These are phyloP conservation scores for Pseudozyma sp. DNA, from an alignment of 1,284 basidiomycete genomes.

Conservation along the genomic window DNA sequence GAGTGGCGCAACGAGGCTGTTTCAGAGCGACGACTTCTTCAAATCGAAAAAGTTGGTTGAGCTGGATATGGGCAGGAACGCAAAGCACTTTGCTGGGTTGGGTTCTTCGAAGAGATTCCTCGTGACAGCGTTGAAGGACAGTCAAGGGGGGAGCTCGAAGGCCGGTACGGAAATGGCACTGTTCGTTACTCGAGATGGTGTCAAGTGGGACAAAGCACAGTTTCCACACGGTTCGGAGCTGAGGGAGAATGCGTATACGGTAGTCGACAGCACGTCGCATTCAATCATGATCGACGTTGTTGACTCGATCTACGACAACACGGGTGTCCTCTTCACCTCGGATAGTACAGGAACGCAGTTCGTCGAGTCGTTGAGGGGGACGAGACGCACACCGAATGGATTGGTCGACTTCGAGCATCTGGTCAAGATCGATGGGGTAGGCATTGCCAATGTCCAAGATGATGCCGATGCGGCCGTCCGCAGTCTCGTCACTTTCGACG, in stretches of 20 bases:
- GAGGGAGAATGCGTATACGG: conserved; percentile 91
- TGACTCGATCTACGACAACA: conserved; percentile 72
- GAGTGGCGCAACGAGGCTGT: conserved; percentile 48
- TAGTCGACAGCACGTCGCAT: conserved; percentile 91
- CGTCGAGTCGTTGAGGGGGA: conserved; percentile 88
- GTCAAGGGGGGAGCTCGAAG: conserved; percentile 33
- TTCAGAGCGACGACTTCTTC: conserved; percentile 65
- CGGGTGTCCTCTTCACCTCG: conserved; percentile 92
- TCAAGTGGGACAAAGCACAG: conserved; percentile 59
- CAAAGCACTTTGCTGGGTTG: conserved; percentile 62
- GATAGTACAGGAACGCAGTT: conserved; percentile 96
- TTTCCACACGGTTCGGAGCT: conserved; percentile 88
- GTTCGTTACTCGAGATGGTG: conserved; percentile 60
- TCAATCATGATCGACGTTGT: conserved; percentile 91
- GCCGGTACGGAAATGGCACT: conserved; percentile 59
- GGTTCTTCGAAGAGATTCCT: conserved; percentile 61
- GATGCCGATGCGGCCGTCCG: conserved; percentile 77
- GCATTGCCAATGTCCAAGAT: conserved; percentile 86
- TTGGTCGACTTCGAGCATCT: conserved; percentile 94
- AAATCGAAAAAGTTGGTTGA: conserved; percentile 50
- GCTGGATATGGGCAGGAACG: conserved; percentile 59
- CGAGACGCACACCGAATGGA: conserved; percentile 86
- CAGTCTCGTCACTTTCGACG: conserved; percentile 88
- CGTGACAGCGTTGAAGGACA: conserved; percentile 63
- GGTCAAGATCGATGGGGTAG: conserved; percentile 91